Evolutionary conservation across 192 early-diverging fungal species (phyloP), one percentile per base, ranked within the genome.

Genomic region (Geranomyces michiganensis): DNA sequence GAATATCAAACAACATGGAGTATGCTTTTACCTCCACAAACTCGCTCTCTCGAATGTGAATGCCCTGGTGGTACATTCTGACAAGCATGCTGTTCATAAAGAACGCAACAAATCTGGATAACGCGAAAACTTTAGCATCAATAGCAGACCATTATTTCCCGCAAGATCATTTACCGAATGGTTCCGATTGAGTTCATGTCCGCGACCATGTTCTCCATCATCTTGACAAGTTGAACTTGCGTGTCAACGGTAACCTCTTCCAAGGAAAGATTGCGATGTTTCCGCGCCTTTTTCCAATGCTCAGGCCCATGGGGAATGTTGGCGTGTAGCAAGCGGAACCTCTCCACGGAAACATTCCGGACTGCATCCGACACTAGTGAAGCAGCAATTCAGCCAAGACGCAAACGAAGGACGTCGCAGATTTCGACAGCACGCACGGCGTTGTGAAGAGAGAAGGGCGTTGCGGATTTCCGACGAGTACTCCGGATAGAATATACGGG

Each of bases 31-130:
- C 86, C 80, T 89, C 89, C 12, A 88, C 68, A 65, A 91, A 89
- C 76, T 94, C 93, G 59, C 79, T 82, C 62, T 92, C 91, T 47
- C 87, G 87, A 67, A 94, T 91, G 66, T 93, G 91, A 46, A 94
- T 86, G 24, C 93, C 93, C 73, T 91, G 91, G 74, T 94, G 91
- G 62, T 94, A 94, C 78, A 94, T 82, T n/a, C 90, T 78, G 17
- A 88, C 85, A 4, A 94, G 77, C 58, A 92, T 82, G 68, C 87
- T 90, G 76, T 92, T 88, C 66, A 91, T 80, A 8, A 82, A 74
- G 62, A 92, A 92, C 0, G 86, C 90, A 66, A 92, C 82, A 62
- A 89, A 81, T 73, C 90, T 91, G 58, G 45, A 22, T 70, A 47
- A 24, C 21, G 22, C 48, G 43, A 8, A 61, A 29, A 26, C 36